Conservation (phyloP, 305 asterid species). For the Rubia balearica region DNA sequence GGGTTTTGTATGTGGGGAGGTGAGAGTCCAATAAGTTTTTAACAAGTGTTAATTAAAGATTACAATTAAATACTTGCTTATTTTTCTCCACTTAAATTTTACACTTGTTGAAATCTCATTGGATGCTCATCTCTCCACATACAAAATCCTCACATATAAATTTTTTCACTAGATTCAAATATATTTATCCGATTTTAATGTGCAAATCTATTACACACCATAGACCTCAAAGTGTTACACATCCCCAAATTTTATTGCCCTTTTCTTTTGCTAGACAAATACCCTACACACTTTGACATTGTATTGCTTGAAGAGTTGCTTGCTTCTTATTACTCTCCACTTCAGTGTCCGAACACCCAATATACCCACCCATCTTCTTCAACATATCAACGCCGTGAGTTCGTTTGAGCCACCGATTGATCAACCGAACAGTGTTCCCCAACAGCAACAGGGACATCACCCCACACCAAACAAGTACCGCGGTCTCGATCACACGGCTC, state of each 20-base stretch:
- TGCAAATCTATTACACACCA: too few relatives aligned
- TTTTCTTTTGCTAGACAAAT: too few relatives aligned
- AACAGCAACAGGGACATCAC: constrained; percentile 16
- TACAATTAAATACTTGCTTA: too few relatives aligned
- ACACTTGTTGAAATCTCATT: too few relatives aligned
- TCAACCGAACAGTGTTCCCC: constrained; percentile 37
- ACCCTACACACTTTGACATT: not conserved
- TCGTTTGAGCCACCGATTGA: constrained; percentile 30
- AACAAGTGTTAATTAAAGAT: too few relatives aligned
- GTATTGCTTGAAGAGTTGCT: not conserved
- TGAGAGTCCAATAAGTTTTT: too few relatives aligned
- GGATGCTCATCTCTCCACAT: too few relatives aligned
- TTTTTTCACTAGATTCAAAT: not conserved
- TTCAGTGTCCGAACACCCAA: not conserved
- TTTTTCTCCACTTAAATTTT: too few relatives aligned
- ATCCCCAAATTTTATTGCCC: too few relatives aligned
- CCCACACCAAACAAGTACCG: not conserved
- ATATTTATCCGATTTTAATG: too few relatives aligned
- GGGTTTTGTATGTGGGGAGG: too few relatives aligned
- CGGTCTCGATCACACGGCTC: constrained; percentile 17
- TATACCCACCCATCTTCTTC: not conserved
- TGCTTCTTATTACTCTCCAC: not conserved
- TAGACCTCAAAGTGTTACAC: not conserved
- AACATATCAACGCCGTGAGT: not conserved
- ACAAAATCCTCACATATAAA: too few relatives aligned